These are phyloP conservation scores for Ramalina intermedia DNA, from an alignment of 495 filamentous ascomycete genomes.

Conservation along the genomic window DNA sequence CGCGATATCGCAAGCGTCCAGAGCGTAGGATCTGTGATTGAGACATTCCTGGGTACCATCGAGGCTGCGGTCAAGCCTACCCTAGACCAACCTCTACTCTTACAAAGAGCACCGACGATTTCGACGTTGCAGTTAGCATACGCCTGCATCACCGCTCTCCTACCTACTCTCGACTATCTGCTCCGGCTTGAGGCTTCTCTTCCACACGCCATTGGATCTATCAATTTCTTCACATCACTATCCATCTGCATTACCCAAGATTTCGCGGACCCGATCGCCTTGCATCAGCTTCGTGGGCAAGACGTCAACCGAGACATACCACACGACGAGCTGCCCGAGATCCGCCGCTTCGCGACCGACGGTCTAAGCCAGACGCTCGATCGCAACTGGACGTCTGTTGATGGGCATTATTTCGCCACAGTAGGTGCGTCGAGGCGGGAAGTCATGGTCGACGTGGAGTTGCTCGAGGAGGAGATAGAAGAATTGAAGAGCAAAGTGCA, in stretches of 20 bases:
- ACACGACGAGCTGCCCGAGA: conserved; percentile 1
- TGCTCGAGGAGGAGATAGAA: conserved; percentile 20
- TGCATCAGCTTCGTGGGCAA: conserved; percentile 2
- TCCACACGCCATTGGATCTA: conserved; percentile 14
- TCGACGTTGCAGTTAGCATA: conserved; percentile 29
- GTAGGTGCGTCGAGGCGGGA: conserved; percentile 20
- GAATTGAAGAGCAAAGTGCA: conserved; percentile 11
- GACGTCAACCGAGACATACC: not conserved
- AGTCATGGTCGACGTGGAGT: conserved; percentile 20
- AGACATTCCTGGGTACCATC: conserved; percentile 28
- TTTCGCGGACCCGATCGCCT: no score
- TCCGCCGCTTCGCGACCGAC: conserved; percentile 16
- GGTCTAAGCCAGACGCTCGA: conserved; percentile 19
- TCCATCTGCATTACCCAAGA: conserved; percentile 15
- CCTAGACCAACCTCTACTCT: conserved; percentile 16
- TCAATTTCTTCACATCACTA: conserved; percentile 24
- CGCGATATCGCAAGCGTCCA: conserved; percentile 27
- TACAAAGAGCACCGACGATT: conserved; percentile 28
- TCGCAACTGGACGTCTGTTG: conserved; percentile 21
- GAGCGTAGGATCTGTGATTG: conserved; percentile 30
- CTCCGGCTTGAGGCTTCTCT: conserved; percentile 19
- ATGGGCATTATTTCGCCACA: conserved; percentile 20
- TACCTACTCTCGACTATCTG: conserved; percentile 41
- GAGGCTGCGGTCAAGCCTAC: conserved; percentile 23
- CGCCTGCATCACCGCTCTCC: conserved; percentile 28